Evolutionary conservation across 2,329 filamentous ascomycete genomes (phyloP).

Genomic region (Fusarium verticillioides): DNA sequence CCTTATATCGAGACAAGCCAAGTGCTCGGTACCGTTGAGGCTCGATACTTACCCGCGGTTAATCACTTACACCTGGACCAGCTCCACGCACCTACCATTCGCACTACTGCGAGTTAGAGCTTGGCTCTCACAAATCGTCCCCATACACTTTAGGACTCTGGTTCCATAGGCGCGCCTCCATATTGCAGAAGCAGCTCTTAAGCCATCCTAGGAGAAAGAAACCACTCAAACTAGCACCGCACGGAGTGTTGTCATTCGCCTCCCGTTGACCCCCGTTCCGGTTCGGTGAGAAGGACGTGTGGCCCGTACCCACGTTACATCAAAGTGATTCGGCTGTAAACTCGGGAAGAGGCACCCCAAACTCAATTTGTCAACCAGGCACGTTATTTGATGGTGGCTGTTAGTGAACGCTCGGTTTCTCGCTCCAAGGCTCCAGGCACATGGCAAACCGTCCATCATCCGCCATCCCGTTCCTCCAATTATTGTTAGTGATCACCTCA

Average conservation of each 20-base stretch:
- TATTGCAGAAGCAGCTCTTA: slow-evolving; percentile 5
- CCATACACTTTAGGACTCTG: slow-evolving; percentile 20
- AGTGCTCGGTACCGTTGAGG: neutral
- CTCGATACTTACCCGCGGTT: slow-evolving; percentile 32
- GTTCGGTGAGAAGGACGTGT: slow-evolving; percentile 40
- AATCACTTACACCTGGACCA: slow-evolving; percentile 27
- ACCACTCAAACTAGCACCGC: slow-evolving; percentile 18
- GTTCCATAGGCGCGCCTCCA: slow-evolving; percentile 41
- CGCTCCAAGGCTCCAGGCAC: slow-evolving; percentile 15
- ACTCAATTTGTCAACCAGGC: slow-evolving; percentile 13
- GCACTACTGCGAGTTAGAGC: slow-evolving; percentile 18
- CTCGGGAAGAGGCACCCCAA: slow-evolving; percentile 27
- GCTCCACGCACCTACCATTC: slow-evolving; percentile 18
- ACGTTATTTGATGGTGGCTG: slow-evolving; percentile 18
- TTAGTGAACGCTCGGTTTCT: slow-evolving; percentile 17
- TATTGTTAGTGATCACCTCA: slow-evolving; percentile 2
- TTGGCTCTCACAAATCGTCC: slow-evolving; percentile 16
- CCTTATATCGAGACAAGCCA: slow-evolving; percentile 16
- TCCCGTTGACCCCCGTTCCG: slow-evolving; percentile 1
- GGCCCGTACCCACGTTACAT: neutral
- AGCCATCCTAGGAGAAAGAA: slow-evolving; percentile 24
- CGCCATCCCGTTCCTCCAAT: slow-evolving; percentile 29
- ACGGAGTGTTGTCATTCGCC: slow-evolving; percentile 5
- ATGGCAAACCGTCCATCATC: slow-evolving; percentile 26
- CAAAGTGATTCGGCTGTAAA: slow-evolving; percentile 28